Evolutionary conservation across 2,329 filamentous ascomycete genomes (phyloP).

Genomic region (Arthrocladium fulminans): DNA sequence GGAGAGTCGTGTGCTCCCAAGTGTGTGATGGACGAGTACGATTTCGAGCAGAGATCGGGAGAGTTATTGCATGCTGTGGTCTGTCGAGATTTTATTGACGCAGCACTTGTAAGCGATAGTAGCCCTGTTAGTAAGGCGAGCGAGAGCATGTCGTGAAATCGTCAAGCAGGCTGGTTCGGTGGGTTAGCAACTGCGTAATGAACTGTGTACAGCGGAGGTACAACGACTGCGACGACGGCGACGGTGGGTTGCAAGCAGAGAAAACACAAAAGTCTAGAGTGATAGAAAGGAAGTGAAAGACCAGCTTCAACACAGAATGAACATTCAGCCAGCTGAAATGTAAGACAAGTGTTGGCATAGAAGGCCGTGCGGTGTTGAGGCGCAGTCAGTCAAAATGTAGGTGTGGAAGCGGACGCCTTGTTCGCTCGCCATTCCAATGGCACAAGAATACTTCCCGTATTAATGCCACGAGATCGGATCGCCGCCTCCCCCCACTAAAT

Average conservation of each 20-base stretch:
- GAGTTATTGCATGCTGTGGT: conserved; percentile 68
- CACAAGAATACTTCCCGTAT: too few relatives aligned
- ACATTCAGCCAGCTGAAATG: too few relatives aligned
- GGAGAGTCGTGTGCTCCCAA: conserved; percentile 68
- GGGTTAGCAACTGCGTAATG: too few relatives aligned
- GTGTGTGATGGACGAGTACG: conserved; percentile 69
- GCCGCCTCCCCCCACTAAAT: too few relatives aligned
- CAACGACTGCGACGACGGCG: not conserved
- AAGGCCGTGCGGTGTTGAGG: not conserved
- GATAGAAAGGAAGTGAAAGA: not conserved
- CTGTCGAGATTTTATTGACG: conserved; percentile 12
- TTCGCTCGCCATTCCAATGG: too few relatives aligned
- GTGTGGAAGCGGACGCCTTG: too few relatives aligned
- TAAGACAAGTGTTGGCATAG: not conserved
- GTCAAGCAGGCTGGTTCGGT: too few relatives aligned
- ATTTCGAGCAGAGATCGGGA: conserved; percentile 58
- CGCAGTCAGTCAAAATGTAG: not conserved
- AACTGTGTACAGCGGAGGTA: not conserved
- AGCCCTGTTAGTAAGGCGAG: not conserved
- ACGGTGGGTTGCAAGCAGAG: not conserved
- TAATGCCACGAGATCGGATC: too few relatives aligned
- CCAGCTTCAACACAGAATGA: not conserved
- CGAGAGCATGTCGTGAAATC: not conserved
- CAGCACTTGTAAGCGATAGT: not conserved
- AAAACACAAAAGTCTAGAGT: not conserved